Evolutionary conservation across 1,284 basidiomycete species (phyloP).

Genomic region (Gastroboletus turbinatus): DNA sequence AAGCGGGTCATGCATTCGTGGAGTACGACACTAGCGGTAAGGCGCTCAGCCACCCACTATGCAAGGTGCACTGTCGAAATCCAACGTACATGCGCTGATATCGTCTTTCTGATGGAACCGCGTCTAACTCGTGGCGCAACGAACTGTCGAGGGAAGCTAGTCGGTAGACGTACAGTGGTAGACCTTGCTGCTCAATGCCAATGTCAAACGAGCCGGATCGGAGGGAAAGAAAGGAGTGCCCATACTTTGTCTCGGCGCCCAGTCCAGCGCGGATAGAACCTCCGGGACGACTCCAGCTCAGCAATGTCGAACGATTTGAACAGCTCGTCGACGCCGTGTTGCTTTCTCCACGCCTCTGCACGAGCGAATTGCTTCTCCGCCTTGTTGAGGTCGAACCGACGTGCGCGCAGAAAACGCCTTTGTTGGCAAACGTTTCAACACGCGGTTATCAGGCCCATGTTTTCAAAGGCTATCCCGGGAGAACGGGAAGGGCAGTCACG

Average conservation of each 20-base stretch:
- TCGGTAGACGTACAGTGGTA: constrained; percentile 73
- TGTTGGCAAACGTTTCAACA: neutral
- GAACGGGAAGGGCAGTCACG: constrained; percentile 35
- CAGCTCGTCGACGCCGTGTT: constrained; percentile 59
- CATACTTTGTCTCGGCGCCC: constrained; percentile 70
- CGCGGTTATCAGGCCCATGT: neutral
- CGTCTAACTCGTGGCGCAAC: constrained; percentile 59
- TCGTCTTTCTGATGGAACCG: constrained; percentile 51
- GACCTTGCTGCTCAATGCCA: constrained; percentile 48
- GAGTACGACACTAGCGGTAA: constrained; percentile 45
- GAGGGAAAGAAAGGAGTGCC: neutral
- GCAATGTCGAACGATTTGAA: constrained; percentile 56
- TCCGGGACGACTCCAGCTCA: constrained; percentile 60
- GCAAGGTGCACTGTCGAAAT: neutral
- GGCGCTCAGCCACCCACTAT: neutral
- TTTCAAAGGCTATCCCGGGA: neutral
- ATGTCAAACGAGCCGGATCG: neutral
- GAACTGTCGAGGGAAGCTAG: constrained; percentile 53
- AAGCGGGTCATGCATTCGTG: constrained; percentile 70
- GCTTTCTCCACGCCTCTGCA: constrained; percentile 62
- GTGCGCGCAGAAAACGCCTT: constrained; percentile 79
- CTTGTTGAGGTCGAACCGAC: constrained; percentile 58
- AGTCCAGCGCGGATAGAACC: constrained; percentile 78
- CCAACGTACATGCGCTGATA: constrained; percentile 69
- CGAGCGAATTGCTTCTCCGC: constrained; percentile 70